Percentiles rank a stretch among this genome's conserved stretches.
Evolutionary conservation across 1,284 basidiomycete genomes (phyloP).

Genomic region (Cronartium quercuum): DNA sequence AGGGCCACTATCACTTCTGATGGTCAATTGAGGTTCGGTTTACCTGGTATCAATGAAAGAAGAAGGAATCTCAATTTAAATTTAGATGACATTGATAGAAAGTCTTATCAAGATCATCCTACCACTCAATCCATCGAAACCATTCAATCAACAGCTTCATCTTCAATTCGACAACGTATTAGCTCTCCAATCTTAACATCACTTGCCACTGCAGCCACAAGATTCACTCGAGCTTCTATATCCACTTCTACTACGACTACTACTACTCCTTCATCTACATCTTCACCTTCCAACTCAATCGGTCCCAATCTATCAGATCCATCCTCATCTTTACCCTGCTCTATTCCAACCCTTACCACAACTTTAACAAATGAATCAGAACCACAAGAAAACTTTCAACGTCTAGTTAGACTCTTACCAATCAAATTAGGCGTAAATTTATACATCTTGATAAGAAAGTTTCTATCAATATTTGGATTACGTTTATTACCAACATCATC

Average conservation of each 20-base stretch:
- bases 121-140: not conserved
- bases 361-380: not conserved
- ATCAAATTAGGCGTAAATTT: slow-evolving; percentile 19
- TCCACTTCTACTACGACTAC: not conserved
- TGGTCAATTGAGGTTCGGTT: slow-evolving; percentile 22
- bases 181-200: not conserved
- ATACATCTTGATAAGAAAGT: slow-evolving; percentile 28
- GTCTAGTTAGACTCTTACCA: slow-evolving; percentile 29
- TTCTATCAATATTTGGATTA: slow-evolving; percentile 23
- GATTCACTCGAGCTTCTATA: not conserved
- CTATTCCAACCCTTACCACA: not conserved
- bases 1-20: slow-evolving; percentile 24
- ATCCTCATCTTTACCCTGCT: not conserved
- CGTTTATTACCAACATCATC: not conserved
- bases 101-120: not conserved
- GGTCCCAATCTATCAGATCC: not conserved
- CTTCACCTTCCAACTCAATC: slow-evolving; percentile 15
- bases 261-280: slow-evolving; percentile 5
- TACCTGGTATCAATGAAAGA: slow-evolving; percentile 28
- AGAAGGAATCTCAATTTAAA: slow-evolving; percentile 16
- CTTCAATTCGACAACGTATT: not conserved
- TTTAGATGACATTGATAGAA: slow-evolving; percentile 2
- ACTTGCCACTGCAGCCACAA: not conserved
- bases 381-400: slow-evolving; percentile 13
- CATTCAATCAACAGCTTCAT: not conserved